These are phyloP conservation scores for Cyamopsis tetragonoloba DNA, from an alignment of 306 rosid genomes.

Conservation along the genomic window DNA sequence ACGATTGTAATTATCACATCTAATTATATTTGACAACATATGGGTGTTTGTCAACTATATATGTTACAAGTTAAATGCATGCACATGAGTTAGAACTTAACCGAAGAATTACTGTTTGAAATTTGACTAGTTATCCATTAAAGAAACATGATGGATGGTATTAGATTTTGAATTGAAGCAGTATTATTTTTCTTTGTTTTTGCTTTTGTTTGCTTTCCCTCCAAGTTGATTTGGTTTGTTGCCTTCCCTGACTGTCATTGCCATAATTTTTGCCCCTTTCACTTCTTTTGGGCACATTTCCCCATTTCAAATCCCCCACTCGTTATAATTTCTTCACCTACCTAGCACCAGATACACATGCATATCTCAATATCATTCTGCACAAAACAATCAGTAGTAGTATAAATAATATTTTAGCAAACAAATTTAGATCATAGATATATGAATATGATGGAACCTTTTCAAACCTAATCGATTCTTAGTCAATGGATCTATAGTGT, in stretches of 20 bases:
- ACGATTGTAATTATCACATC: too few relatives aligned
- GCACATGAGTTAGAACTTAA: too few relatives aligned
- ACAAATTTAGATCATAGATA: not conserved
- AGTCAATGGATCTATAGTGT: not conserved
- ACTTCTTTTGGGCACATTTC: constrained; percentile 47
- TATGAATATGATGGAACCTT: not conserved
- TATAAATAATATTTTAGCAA: too few relatives aligned
- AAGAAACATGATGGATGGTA: too few relatives aligned
- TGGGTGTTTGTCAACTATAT: constrained; percentile 35
- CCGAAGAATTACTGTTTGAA: too few relatives aligned
- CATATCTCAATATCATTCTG: too few relatives aligned
- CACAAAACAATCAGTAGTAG: too few relatives aligned
- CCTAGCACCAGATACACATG: too few relatives aligned
- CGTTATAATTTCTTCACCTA: constrained; percentile 36
- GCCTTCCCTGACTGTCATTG: constrained; percentile 30
- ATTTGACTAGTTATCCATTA: too few relatives aligned
- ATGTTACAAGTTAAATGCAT: too few relatives aligned
- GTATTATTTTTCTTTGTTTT: too few relatives aligned
- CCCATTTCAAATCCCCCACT: constrained; percentile 36
- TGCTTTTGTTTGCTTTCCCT: constrained; percentile 41
- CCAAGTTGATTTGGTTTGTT: constrained; percentile 42
- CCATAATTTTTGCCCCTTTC: constrained; percentile 30
- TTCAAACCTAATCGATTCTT: not conserved
- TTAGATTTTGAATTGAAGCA: too few relatives aligned
- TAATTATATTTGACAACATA: constrained; percentile 39